Evolutionary conservation across 371 early-diverging fungal species (phyloP).

Genomic region (Mortierella sp.): DNA sequence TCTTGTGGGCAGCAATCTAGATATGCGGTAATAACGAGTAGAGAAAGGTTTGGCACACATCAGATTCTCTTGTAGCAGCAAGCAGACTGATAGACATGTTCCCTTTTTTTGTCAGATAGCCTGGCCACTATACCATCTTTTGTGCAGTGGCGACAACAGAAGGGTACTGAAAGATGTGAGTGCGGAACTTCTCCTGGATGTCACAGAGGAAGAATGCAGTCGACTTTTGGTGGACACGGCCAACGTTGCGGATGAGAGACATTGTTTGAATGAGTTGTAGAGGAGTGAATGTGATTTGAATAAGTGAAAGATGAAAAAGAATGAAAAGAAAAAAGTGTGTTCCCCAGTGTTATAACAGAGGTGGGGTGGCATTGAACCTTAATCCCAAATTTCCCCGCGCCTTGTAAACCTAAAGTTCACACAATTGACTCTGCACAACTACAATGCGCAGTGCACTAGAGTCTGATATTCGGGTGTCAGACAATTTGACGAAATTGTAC

Average conservation of each 20-base stretch:
- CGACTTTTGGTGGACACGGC: slow-evolving; percentile 63
- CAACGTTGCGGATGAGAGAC: slow-evolving; percentile 47
- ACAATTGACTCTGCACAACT: too few relatives aligned
- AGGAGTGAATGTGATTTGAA: background rate
- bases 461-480: too few relatives aligned
- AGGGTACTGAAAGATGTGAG: slow-evolving; percentile 83
- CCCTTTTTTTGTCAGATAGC: too few relatives aligned
- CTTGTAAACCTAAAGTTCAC: too few relatives aligned
- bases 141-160: slow-evolving; percentile 87
- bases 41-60: background rate
- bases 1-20: slow-evolving; percentile 73
- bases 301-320: background rate
- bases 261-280: slow-evolving; percentile 13
- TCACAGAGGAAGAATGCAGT: slow-evolving; percentile 96
- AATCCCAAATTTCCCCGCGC: too few relatives aligned
- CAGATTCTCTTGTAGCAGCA: background rate
- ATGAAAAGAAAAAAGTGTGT: background rate
- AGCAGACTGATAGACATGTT: background rate
- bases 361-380: too few relatives aligned
- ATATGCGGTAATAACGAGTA: background rate
- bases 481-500: too few relatives aligned
- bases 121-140: slow-evolving; percentile 77
- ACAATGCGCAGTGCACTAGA: too few relatives aligned
- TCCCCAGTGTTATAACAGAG: background rate
- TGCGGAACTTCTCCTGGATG: slow-evolving; percentile 91